These are phyloP conservation scores for Clitopilus passeckerianus DNA, from an alignment of 768 basidiomycete species.

Conservation along the genomic window DNA sequence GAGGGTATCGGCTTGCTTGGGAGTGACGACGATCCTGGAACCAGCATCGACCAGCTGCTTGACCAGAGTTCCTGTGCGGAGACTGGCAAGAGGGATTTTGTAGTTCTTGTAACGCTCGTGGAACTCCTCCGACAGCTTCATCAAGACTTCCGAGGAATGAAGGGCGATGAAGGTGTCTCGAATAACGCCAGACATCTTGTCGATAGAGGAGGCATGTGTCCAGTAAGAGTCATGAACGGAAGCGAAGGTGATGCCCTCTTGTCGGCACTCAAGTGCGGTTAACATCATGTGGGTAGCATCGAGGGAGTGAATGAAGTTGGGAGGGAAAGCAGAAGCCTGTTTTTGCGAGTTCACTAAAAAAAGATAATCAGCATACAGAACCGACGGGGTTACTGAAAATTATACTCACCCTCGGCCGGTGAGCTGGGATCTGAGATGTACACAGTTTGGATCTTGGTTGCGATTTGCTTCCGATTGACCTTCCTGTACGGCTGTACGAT, in stretches of 20 bases:
- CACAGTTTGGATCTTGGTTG: conserved; percentile 81
- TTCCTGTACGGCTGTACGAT: conserved; percentile 97
- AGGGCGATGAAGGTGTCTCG: conserved; percentile 91
- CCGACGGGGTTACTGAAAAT: neutral
- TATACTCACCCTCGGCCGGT: conserved; percentile 54
- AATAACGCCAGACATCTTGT: conserved; percentile 85
- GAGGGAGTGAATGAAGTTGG: conserved; percentile 96
- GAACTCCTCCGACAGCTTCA: conserved; percentile 73
- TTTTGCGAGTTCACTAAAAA: conserved; percentile 68
- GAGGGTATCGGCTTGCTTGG: conserved; percentile 31
- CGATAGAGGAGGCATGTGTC: conserved; percentile 88
- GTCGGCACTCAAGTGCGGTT: conserved; percentile 87
- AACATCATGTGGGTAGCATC: conserved; percentile 99
- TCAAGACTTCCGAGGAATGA: conserved; percentile 83
- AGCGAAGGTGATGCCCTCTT: conserved; percentile 74
- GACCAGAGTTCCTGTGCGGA: conserved; percentile 31
- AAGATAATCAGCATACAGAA: neutral
- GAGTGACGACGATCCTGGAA: conserved; percentile 34
- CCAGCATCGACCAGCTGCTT: conserved; percentile 41
- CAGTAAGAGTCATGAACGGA: conserved; percentile 99
- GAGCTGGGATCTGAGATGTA: conserved; percentile 85
- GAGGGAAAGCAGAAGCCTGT: conserved; percentile 96
- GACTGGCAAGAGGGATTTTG: conserved; percentile 52
- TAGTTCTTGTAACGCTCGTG: conserved; percentile 70
- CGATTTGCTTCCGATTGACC: conserved; percentile 72